phyloP scores from a whole-genome alignment of 2,329 filamentous ascomycete species.

The Pseudogymnoascus sp. region DNA sequence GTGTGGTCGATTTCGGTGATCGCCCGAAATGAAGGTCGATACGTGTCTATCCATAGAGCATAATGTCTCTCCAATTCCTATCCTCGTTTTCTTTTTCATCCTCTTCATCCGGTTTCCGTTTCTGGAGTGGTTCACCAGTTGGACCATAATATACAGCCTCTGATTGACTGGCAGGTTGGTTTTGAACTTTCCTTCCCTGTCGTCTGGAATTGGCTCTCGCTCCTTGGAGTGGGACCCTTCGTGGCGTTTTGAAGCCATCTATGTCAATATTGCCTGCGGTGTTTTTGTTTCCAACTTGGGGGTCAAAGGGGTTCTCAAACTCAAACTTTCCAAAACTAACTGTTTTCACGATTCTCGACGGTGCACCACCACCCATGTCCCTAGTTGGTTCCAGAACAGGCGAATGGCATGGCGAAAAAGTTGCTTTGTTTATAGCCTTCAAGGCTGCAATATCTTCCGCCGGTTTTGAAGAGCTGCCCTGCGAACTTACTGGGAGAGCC shows the following conservation, averaged over 20 bases:
- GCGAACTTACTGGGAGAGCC: not conserved
- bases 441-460: not conserved
- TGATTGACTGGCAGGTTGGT: not conserved
- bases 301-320: not conserved
- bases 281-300: not conserved
- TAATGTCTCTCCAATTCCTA: not conserved
- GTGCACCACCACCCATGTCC: not conserved
- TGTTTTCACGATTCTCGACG: not conserved
- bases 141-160: not conserved
- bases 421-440: not conserved
- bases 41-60: not conserved
- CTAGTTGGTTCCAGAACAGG: not conserved
- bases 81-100: slow-evolving; percentile 1
- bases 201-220: not conserved
- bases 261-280: not conserved
- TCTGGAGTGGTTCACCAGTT: not conserved
- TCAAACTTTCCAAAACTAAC: not conserved
- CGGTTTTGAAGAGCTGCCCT: not conserved
- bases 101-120: not conserved
- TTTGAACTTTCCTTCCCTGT: not conserved
- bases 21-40: not conserved
- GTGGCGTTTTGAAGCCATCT: not conserved
- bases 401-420: not conserved
- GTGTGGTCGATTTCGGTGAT: not conserved
- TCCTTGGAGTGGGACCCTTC: not conserved